Conservation (phyloP, 495 filamentous ascomycete genomes). For the Friedmanniomyces simplex region DNA sequence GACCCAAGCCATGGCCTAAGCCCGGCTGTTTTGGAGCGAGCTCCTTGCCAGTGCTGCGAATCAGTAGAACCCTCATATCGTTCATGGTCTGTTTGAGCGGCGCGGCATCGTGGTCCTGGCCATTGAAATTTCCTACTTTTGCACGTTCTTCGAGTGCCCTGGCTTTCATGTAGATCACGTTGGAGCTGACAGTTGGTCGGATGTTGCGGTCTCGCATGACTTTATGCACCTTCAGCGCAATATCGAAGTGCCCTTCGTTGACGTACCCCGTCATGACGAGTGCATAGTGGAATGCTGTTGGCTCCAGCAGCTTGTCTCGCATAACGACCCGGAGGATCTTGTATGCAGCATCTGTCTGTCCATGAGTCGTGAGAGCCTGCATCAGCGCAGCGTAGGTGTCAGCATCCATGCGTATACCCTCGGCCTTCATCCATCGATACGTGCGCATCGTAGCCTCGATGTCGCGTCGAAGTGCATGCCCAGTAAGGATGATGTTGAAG, state of each 20-base stretch:
- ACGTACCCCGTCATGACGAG: constrained; percentile 61
- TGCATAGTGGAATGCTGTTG: constrained; percentile 62
- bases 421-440: constrained; percentile 50
- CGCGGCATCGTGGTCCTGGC: not conserved
- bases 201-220: constrained; percentile 43
- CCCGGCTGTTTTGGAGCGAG: constrained; percentile 26
- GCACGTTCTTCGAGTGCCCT: constrained; percentile 28
- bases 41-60: constrained; percentile 26
- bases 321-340: constrained; percentile 53
- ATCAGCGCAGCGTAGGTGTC: constrained; percentile 69
- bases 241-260: constrained; percentile 37
- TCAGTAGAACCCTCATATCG: constrained; percentile 1
- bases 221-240: constrained; percentile 43
- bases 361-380: constrained; percentile 49
- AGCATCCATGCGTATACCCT: constrained; percentile 48
- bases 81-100: constrained; percentile 9
- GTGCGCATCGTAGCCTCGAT: constrained; percentile 48
- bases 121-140: constrained; percentile 25
- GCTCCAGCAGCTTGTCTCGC: constrained; percentile 44
- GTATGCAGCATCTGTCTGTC: constrained; percentile 54
- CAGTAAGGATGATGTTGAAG: constrained; percentile 69
- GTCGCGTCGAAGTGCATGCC: constrained; percentile 56
- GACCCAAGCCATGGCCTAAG: not conserved
- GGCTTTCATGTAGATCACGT: constrained; percentile 38
- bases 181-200: constrained; percentile 35